Evolutionary conservation across 2,329 filamentous ascomycete genomes (phyloP).

Genomic region (Rosellinia necatrix): DNA sequence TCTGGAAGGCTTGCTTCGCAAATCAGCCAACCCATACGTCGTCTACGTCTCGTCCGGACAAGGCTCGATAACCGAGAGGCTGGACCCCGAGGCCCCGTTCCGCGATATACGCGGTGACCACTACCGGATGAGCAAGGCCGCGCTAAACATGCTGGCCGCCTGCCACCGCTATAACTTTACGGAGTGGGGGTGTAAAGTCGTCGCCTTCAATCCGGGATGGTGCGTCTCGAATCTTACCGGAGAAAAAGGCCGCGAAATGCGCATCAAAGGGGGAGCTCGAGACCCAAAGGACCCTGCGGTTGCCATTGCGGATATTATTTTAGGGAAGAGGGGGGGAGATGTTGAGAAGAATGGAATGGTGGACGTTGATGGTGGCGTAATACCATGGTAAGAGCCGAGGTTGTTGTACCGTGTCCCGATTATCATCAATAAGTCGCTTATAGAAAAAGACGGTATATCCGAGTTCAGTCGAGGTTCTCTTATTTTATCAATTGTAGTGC

Average conservation of each 20-base stretch:
- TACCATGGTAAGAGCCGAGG: slow-evolving; percentile 35
- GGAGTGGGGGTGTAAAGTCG: slow-evolving; percentile 41
- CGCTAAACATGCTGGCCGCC: slow-evolving; percentile 44
- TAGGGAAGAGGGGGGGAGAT: slow-evolving; percentile 37
- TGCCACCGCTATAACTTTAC: slow-evolving; percentile 37
- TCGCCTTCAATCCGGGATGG: slow-evolving; percentile 42
- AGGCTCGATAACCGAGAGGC: slow-evolving; percentile 39
- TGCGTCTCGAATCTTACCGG: slow-evolving; percentile 42
- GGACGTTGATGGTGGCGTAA: slow-evolving; percentile 30
- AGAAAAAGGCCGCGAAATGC: slow-evolving; percentile 34
- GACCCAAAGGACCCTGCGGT: slow-evolving; percentile 36
- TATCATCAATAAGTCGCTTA: too few species aligned
- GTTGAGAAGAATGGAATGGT: slow-evolving; percentile 32
- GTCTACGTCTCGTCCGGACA: slow-evolving; percentile 43
- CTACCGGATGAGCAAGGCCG: slow-evolving; percentile 45
- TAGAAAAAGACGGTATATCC: too few species aligned
- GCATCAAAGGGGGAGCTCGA: slow-evolving; percentile 31
- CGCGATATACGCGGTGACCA: slow-evolving; percentile 29
- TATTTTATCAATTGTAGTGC: too few species aligned
- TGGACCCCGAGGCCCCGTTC: slow-evolving; percentile 29
- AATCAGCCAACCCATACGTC: slow-evolving; percentile 36
- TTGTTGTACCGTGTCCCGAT: too few species aligned
- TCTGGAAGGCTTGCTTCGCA: slow-evolving; percentile 41
- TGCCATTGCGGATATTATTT: slow-evolving; percentile 34
- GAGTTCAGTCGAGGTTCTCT: too few species aligned